phyloP scores from a whole-genome alignment of 2,329 filamentous ascomycete species.

The Cercospora brassicicola region DNA sequence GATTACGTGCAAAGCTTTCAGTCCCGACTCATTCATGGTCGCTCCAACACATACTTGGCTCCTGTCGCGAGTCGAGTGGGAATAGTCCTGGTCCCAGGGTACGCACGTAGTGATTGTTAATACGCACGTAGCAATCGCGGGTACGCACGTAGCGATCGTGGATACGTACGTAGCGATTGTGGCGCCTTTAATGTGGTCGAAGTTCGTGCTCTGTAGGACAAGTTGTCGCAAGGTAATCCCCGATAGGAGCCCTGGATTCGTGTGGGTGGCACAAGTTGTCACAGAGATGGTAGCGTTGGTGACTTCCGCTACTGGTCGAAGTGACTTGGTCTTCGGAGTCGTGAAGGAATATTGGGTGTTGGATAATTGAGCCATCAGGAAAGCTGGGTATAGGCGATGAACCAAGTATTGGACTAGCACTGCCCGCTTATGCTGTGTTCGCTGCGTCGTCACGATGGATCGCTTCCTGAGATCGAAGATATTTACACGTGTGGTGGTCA shows the following conservation, averaged over 20 bases:
- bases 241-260: slow-evolving; percentile 10
- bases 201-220: slow-evolving; percentile 1
- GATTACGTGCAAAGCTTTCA: neutral
- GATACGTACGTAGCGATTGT: neutral
- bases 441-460: neutral
- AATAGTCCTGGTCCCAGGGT: neutral
- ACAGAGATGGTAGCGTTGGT: slow-evolving; percentile 11
- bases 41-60: neutral
- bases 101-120: too few species aligned
- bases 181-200: neutral
- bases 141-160: too few species aligned
- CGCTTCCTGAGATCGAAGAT: slow-evolving; percentile 1
- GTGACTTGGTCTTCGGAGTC: neutral
- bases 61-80: neutral
- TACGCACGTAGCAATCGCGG: neutral
- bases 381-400: neutral
- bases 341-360: neutral
- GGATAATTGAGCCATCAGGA: neutral
- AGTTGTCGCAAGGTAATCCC: neutral
- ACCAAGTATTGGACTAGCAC: neutral
- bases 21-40: neutral
- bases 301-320: slow-evolving; percentile 1
- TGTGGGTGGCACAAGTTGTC: neutral
- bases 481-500: neutral
- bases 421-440: neutral